Percentiles rank a stretch among this genome's conserved stretches.
phyloP scores from a whole-genome alignment of 495 filamentous ascomycete genomes.

The Aspergillus wentii region DNA sequence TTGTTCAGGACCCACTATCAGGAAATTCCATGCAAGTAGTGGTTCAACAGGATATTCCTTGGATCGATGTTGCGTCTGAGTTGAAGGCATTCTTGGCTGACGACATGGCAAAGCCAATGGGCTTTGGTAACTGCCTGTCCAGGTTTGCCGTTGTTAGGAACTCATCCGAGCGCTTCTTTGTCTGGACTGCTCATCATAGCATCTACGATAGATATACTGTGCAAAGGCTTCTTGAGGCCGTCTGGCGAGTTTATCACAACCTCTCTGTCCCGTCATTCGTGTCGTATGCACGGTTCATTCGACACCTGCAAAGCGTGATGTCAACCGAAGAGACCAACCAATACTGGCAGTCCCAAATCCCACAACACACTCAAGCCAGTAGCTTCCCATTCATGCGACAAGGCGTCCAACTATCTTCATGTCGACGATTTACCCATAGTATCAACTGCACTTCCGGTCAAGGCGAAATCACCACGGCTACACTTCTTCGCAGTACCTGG shows the following conservation, averaged over 20 bases:
- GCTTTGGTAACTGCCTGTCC: conserved; percentile 4
- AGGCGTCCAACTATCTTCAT: too few relatives aligned
- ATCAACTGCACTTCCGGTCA: too few relatives aligned
- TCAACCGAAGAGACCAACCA: conserved; percentile 7
- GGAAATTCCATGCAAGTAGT: conserved; percentile 41
- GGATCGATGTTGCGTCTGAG: conserved; percentile 16
- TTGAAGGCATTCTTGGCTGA: conserved; percentile 8
- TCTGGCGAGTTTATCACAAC: neutral
- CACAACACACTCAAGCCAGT: too few relatives aligned
- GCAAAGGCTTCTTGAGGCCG: conserved; percentile 15
- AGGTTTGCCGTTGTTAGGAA: conserved; percentile 34
- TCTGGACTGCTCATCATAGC: conserved; percentile 55
- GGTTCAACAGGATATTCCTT: conserved; percentile 26
- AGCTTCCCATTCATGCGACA: too few relatives aligned
- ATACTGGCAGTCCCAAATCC: conserved; percentile 6
- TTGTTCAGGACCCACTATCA: conserved; percentile 17
- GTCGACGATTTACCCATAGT: too few relatives aligned
- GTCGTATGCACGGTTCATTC: conserved; percentile 14
- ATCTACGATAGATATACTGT: conserved; percentile 59
- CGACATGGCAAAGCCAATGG: neutral
- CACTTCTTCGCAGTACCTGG: conserved; percentile 40
- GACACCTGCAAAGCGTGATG: conserved; percentile 10
- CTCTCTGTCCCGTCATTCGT: neutral
- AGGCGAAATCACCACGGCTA: conserved; percentile 35
- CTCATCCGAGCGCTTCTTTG: conserved; percentile 23